Evolutionary conservation across 768 basidiomycete species (phyloP), one percentile per base, ranked within the genome.

Genomic region (Leccinum barrowsii): DNA sequence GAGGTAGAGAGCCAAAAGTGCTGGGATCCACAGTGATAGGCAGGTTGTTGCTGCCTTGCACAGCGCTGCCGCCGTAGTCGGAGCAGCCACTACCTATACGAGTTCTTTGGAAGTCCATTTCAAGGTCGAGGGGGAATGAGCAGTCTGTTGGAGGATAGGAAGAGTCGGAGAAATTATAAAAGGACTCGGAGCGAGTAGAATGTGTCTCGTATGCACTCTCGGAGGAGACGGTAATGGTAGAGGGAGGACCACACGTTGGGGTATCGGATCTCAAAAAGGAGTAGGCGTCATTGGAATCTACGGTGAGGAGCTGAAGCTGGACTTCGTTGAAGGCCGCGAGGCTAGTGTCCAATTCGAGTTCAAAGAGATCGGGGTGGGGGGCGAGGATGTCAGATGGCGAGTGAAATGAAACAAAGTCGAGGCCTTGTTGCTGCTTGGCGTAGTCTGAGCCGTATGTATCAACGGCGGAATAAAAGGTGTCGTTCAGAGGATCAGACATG

Each of bases 291-390:
- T 81, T 82, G 63, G 79, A 80, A 71, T 84, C 83, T 60, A 88
- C 82, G 65, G 82, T 81, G 63, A 85, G 77, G 61, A 85, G 79
- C 70, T 85, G 82, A 56, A 84, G 78, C 67, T 84, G 79, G 70
- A 78, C 74, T 61, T 85, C 80, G 76, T 87, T 83, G 70, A 86
- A 82, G 47, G 81, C 84, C 65, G 83, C 83, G 66, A 90, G 82
- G 75, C 77, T 82, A 34, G 77, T 78, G 74, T 91, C 90, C 67
- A 93, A 82, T 75, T 93, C 91, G 53, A 82, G 82, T 71, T 92
- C 91, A 76, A 93, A 92, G 62, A 85, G 80, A 78, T 92, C 90
- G 60, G 89, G 87, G 68, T 87, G 83, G 47, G 90, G 89, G 54
- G 87, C 88, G 66, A 85, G 78, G 74, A 89, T 81, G 75, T 90